These are phyloP conservation scores for Auriscalpium microsporum DNA, from an alignment of 768 basidiomycete species.

Conservation along the genomic window DNA sequence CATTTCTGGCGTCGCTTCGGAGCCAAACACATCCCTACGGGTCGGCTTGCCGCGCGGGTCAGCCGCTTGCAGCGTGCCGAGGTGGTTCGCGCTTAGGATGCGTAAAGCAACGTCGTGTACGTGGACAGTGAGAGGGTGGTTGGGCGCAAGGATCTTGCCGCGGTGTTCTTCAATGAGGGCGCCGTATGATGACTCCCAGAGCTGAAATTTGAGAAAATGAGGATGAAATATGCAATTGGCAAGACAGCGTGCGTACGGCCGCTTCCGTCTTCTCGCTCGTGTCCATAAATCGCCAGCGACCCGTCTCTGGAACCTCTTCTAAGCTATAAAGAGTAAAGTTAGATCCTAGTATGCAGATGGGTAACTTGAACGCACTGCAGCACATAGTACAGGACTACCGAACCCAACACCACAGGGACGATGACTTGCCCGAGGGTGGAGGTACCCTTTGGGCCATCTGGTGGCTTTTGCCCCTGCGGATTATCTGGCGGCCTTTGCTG, in stretches of 20 bases:
- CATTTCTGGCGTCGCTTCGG: constrained; percentile 21
- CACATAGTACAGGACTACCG: not conserved
- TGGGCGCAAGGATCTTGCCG: constrained; percentile 48
- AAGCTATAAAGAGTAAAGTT: constrained; percentile 36
- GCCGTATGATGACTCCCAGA: constrained; percentile 34
- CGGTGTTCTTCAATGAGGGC: constrained; percentile 46
- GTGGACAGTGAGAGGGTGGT: constrained; percentile 57
- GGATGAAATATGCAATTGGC: not conserved
- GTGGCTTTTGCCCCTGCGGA: too few species aligned
- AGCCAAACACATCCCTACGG: constrained; percentile 16
- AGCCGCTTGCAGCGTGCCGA: constrained; percentile 46
- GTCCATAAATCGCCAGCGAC: constrained; percentile 86
- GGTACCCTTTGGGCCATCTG: too few species aligned
- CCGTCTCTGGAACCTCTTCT: constrained; percentile 81
- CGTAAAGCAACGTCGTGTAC: constrained; percentile 62
- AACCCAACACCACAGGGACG: too few species aligned
- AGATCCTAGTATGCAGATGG: not conserved
- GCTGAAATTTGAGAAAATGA: constrained; percentile 19
- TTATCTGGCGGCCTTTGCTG: too few species aligned
- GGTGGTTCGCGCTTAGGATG: constrained; percentile 62
- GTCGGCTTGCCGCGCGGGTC: constrained; percentile 16
- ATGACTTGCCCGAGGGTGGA: too few species aligned
- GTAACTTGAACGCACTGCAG: not conserved
- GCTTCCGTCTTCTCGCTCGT: constrained; percentile 50
- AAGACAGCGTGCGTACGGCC: constrained; percentile 25